A percentile compares a stretch with the other conserved stretches of the same genome.
Evolutionary conservation across 768 basidiomycete species (phyloP).

Genomic region (Chalciporus chontae): DNA sequence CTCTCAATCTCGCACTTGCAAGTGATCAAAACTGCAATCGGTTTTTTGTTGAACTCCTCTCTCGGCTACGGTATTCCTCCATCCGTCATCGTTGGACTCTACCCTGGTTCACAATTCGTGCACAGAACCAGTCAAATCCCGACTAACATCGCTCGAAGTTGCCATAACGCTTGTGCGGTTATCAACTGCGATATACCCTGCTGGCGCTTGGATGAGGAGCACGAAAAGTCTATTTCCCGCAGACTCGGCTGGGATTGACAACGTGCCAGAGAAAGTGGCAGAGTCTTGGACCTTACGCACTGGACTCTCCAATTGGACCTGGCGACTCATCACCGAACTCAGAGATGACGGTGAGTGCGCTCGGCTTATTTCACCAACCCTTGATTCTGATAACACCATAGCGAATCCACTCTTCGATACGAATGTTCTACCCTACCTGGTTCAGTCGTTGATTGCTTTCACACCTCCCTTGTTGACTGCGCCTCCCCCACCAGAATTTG

Average conservation of each 20-base stretch:
- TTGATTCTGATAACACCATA: slow-evolving; percentile 21
- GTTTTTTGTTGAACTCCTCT: slow-evolving; percentile 74
- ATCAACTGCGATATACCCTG: slow-evolving; percentile 68
- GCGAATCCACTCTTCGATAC: slow-evolving; percentile 57
- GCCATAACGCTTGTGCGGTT: slow-evolving; percentile 66
- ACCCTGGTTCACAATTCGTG: not conserved
- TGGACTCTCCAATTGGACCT: slow-evolving; percentile 70
- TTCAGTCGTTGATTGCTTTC: slow-evolving; percentile 55
- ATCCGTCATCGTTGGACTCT: not conserved
- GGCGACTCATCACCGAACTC: slow-evolving; percentile 71
- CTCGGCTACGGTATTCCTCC: slow-evolving; percentile 64
- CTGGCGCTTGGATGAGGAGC: slow-evolving; percentile 56
- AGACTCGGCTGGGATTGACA: slow-evolving; percentile 14
- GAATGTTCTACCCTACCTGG: slow-evolving; percentile 61
- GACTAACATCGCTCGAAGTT: slow-evolving; percentile 66
- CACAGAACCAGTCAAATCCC: slow-evolving; percentile 66
- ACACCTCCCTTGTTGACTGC: slow-evolving; percentile 48
- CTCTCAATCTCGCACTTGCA: slow-evolving; percentile 62
- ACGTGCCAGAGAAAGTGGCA: slow-evolving; percentile 26
- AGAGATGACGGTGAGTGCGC: slow-evolving; percentile 60
- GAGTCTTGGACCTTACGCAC: slow-evolving; percentile 68
- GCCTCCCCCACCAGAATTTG: slow-evolving; percentile 37
- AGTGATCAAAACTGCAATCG: slow-evolving; percentile 73
- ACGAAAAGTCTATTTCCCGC: slow-evolving; percentile 21
- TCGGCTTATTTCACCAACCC: not conserved